A percentile compares a stretch with the other conserved stretches of the same genome.
Evolutionary conservation across 2,329 filamentous ascomycete species (phyloP).

Genomic region (Biscogniauxia marginata): DNA sequence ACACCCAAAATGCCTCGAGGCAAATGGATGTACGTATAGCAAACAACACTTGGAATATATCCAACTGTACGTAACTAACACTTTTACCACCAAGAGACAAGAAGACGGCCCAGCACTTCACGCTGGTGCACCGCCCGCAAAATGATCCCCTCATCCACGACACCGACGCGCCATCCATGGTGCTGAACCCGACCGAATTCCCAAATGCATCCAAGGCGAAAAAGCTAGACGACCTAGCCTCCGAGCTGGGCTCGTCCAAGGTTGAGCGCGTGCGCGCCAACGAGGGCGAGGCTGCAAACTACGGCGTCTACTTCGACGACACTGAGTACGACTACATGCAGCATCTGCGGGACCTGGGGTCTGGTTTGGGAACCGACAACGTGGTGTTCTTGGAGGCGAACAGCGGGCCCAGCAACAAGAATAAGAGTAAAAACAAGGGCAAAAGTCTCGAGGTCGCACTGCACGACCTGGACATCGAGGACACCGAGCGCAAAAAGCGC

Average conservation of each 20-base stretch:
- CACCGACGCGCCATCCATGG: conserved; percentile 81
- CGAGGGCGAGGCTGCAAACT: conserved; percentile 91
- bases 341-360: conserved; percentile 85
- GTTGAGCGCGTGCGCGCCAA: conserved; percentile 71
- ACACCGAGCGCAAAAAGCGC: conserved; percentile 42
- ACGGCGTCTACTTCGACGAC: conserved; percentile 94
- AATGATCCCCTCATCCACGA: conserved; percentile 98
- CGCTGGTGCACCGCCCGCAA: conserved; percentile 92
- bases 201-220: conserved; percentile 55
- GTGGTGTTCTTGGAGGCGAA: conserved; percentile 81
- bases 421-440: conserved; percentile 70
- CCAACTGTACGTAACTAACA: no score
- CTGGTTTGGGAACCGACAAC: conserved; percentile 62
- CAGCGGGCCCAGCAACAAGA: conserved; percentile 54
- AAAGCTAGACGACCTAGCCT: conserved; percentile 71
- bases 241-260: conserved; percentile 67
- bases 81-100: conserved; percentile 60
- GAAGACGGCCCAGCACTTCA: conserved; percentile 89
- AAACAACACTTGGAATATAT: no score
- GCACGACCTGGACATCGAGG: conserved; percentile 56
- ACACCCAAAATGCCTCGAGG: conserved; percentile 66
- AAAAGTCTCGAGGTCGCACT: conserved; percentile 85
- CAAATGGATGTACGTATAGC: conserved; percentile 69
- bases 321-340: conserved; percentile 99
- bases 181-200: conserved; percentile 68